These are phyloP conservation scores for Aspergillus sclerotiicarbonarius DNA, from an alignment of 495 filamentous ascomycete species.

Conservation along the genomic window DNA sequence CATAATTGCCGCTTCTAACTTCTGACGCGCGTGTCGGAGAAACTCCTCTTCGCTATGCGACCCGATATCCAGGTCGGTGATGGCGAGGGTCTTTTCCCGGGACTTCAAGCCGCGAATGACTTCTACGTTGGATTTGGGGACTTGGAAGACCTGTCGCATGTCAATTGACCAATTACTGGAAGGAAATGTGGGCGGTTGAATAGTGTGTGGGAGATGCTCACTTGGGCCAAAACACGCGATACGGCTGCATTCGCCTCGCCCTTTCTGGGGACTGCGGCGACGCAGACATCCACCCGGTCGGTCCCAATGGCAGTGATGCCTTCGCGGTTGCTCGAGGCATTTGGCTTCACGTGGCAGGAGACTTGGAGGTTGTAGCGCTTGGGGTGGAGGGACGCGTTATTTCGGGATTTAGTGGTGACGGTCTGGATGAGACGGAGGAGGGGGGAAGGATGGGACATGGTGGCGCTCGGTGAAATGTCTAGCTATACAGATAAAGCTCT, in stretches of 20 bases:
- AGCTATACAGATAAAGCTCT: neutral
- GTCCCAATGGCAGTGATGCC: constrained; percentile 54
- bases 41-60: constrained; percentile 27
- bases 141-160: constrained; percentile 45
- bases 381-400: constrained; percentile 7
- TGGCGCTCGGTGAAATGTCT: neutral
- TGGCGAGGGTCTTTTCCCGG: constrained; percentile 56
- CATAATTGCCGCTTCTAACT: constrained; percentile 12
- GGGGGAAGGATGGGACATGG: constrained; percentile 17
- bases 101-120: constrained; percentile 63
- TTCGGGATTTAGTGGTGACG: constrained; percentile 7
- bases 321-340: constrained; percentile 58
- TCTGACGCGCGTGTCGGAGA: constrained; percentile 20
- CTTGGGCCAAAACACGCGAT: constrained; percentile 60
- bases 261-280: constrained; percentile 60
- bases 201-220: constrained; percentile 24
- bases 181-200: neutral
- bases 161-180: neutral
- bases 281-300: constrained; percentile 58
- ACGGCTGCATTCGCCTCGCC: constrained; percentile 69
- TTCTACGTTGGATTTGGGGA: constrained; percentile 62
- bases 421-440: constrained; percentile 28
- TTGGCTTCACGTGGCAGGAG: constrained; percentile 62
- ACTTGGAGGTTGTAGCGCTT: constrained; percentile 37
- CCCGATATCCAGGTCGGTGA: constrained; percentile 31